Base-by-base conservation (phyloP, 2,329 filamentous ascomycete species). In the Colletotrichum sp. region DNA sequence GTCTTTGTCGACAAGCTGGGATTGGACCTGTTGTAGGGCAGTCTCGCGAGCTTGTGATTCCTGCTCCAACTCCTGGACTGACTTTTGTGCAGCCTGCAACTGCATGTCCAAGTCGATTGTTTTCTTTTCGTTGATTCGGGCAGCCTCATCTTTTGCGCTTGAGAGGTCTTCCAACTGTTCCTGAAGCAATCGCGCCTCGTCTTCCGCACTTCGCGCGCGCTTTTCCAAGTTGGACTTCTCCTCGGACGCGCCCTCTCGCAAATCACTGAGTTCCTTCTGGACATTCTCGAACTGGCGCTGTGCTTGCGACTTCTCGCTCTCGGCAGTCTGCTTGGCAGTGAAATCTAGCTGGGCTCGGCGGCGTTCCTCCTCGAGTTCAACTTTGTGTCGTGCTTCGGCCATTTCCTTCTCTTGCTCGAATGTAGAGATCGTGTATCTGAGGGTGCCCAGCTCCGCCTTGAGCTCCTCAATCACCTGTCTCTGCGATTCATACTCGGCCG, bases 351-450 rank as follows among this genome's bases (percentile, higher is more conserved):
- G 96, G n/a, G 95, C 94, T 77, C 94, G 94, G 64, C 93, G 90
- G 78, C 95, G 93, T 3, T 93, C 90, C 72, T 98, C 95, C 77
- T 96, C 92, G 27, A 98, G 84, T 80, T 98, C 96, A 80, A 95
- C 94, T 78, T 95, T 94, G 79, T 97, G 94, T 77, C 95, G 93
- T 19, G 98, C 88, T 12, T 92, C 90, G 64, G 93, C 88, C 80
- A 98, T 91, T 74, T 98, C 95, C 79, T 94, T 93, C 81, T 98
- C 96, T 79, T 98, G 95, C 80, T 96, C 96, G 69, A 95, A 87
- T 22, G 94, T 96, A 80, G 96, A 94, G 78, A 98, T 90, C 74
- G 96, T 95, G 86, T 98, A 99, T 77, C 93, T 93, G 67, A 98
- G 87, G 0, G 95, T 95, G 77, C 96, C 97, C 57, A 98, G 88